Conservation (phyloP, 2,329 filamentous ascomycete species). For the Pyrenochaeta sp. region DNA sequence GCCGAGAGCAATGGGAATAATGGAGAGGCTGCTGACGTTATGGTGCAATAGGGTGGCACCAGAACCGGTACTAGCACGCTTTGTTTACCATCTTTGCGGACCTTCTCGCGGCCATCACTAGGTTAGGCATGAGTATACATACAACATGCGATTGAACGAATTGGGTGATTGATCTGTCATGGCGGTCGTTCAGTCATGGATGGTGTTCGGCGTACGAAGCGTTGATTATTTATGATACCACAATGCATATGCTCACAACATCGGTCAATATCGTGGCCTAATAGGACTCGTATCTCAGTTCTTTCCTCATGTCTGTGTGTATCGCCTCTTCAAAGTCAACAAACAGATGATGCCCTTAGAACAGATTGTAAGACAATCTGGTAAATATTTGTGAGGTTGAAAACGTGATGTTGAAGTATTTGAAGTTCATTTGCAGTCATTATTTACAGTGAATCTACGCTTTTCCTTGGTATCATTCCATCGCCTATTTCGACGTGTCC, state of each 20-base stretch:
- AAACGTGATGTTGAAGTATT: background rate
- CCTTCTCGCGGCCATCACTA: background rate
- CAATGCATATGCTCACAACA: background rate
- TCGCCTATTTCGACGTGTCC: constrained; percentile 63
- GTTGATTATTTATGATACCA: background rate
- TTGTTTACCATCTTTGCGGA: background rate
- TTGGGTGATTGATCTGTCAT: background rate
- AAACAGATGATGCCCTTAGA: too few species aligned
- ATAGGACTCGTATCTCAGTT: too few species aligned
- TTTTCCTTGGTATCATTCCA: background rate
- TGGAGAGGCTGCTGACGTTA: constrained; percentile 47
- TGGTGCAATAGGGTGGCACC: constrained; percentile 37
- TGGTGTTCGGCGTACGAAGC: background rate
- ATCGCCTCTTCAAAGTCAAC: background rate
- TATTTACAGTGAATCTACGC: constrained; percentile 17
- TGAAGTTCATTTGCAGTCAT: background rate
- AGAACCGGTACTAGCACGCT: too few species aligned
- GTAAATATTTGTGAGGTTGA: background rate
- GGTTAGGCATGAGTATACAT: background rate
- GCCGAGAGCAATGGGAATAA: constrained; percentile 42
- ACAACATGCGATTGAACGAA: background rate
- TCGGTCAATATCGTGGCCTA: background rate
- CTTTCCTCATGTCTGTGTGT: too few species aligned
- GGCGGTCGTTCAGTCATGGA: background rate
- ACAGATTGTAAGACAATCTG: too few species aligned